Evolutionary conservation across 352 stramenopile genomes (phyloP), one percentile per base, ranked within the genome.

Genomic region (Phytophthora meadii): DNA sequence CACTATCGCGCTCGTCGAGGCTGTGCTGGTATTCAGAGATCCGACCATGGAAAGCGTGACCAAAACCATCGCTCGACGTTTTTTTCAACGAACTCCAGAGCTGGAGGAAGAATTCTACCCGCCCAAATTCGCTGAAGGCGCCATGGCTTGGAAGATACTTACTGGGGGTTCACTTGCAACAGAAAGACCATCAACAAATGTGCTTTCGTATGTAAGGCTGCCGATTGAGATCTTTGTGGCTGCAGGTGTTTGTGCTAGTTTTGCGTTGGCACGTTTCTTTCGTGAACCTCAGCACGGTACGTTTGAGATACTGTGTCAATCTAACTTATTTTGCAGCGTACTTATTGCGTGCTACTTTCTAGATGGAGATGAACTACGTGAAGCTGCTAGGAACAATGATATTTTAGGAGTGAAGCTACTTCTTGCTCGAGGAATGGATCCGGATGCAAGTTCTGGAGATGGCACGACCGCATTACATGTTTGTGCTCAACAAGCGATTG

Each of bases 331-430:
- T 40, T 61, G 11, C 10, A 30, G 6, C 19, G 22, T 56, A 2
- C 28, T 44, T 57, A 44, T 45, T 37, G 9, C 12, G 11, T 36
- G 12, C 8, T 36, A 36, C 30, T 14, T 36, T 28, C 51, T 70
- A 95, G 87, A 92, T 53, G 87, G 84, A 3, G 84, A 95, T 42
- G 79, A 95, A 65, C 50, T 95, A 4, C 77, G 82, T 22, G 83
- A 95, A 49, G 87, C 87, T 47, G 80, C 72, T 1, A 70, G 84
- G 5, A 93, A 92, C 70, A 89, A 92, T 65, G 84, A 95, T 45
- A 72, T 89, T 53, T 49, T 67, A 39, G 80, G 73, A 28, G 73
- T 92, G 19, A 82, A 87, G 37, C 46, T 74, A 40, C 70, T 89
- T 8, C 72, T 95, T n/a, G 72, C 73, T 17, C 75, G 85, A 30